Evolutionary conservation across 2,329 filamentous ascomycete genomes (phyloP).

Genomic region (Didymella sp.): DNA sequence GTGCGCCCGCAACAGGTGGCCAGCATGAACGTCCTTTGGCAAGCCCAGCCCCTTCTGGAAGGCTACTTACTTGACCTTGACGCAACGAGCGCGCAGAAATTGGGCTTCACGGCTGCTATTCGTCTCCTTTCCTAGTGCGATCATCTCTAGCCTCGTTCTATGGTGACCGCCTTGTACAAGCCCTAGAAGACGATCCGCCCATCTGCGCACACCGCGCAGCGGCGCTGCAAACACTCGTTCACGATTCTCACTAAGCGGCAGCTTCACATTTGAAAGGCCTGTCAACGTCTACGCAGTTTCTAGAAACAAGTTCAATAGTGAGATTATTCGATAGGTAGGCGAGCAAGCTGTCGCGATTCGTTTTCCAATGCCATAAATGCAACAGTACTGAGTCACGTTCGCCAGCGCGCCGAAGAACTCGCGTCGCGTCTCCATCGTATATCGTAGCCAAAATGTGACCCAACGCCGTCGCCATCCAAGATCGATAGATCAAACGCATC

Average conservation of each 20-base stretch:
- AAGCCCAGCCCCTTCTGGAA: conserved; percentile 2
- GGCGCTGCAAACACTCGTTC: background rate
- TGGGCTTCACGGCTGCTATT: conserved; percentile 4
- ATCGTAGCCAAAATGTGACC: conserved; percentile 16
- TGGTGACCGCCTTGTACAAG: conserved; percentile 2
- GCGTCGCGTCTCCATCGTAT: conserved; percentile 12
- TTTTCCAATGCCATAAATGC: conserved; percentile 19
- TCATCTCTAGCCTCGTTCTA: background rate
- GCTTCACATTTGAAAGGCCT: background rate
- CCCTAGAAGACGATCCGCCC: background rate
- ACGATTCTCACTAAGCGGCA: background rate
- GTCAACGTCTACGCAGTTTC: background rate
- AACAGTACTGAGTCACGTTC: conserved; percentile 7
- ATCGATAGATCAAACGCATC: conserved; percentile 34
- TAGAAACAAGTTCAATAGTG: background rate
- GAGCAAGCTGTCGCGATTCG: conserved; percentile 5
- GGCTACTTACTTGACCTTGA: background rate
- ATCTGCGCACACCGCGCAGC: background rate
- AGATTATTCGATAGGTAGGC: background rate
- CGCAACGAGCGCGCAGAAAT: conserved; percentile 2
- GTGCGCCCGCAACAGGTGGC: background rate
- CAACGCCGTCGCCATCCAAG: conserved; percentile 22
- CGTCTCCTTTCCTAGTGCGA: background rate
- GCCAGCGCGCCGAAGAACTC: conserved; percentile 10
- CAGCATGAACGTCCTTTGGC: conserved; percentile 11